These are phyloP conservation scores for Fusarium protoensiforme DNA, from an alignment of 2,329 filamentous ascomycete species.

Conservation along the genomic window DNA sequence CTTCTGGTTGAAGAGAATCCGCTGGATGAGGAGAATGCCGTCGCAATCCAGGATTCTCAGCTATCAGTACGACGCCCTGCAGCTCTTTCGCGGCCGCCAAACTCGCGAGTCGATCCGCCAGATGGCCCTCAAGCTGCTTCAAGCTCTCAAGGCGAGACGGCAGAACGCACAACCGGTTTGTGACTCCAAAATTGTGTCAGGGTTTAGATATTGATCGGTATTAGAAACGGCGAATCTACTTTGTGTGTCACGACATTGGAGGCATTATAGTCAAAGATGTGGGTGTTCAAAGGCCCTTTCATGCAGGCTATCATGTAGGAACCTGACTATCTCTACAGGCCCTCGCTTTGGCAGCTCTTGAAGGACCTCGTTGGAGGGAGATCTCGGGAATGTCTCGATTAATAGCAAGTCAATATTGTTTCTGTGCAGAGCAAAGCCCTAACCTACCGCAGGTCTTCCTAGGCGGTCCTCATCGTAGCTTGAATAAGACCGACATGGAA, in stretches of 20 bases:
- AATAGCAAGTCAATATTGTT: not conserved
- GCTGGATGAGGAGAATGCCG: not conserved
- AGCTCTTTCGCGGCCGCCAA: not conserved
- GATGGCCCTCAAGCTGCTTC: not conserved
- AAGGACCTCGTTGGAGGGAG: not conserved
- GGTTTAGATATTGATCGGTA: not conserved
- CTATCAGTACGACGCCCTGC: not conserved
- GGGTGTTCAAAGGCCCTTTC: accelerated
- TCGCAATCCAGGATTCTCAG: not conserved
- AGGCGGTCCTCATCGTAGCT: not conserved
- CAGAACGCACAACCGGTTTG: not conserved
- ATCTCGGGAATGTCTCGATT: slow-evolving; percentile 5
- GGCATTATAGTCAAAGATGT: not conserved
- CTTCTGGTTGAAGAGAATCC: not conserved
- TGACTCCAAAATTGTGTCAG: accelerated
- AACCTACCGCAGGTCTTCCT: not conserved
- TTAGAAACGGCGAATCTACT: not conserved
- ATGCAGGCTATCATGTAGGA: not conserved
- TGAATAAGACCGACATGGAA: not conserved
- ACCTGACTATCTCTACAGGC: not conserved
- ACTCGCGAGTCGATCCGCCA: not conserved
- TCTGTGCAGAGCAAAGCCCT: not conserved
- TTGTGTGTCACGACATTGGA: not conserved
- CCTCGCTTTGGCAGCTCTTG: not conserved
- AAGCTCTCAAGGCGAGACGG: not conserved